A percentile compares a stretch with the other conserved stretches of the same genome.
Evolutionary conservation across 129 eudicot genomes (phyloP).

Genomic region (Centella asiatica): DNA sequence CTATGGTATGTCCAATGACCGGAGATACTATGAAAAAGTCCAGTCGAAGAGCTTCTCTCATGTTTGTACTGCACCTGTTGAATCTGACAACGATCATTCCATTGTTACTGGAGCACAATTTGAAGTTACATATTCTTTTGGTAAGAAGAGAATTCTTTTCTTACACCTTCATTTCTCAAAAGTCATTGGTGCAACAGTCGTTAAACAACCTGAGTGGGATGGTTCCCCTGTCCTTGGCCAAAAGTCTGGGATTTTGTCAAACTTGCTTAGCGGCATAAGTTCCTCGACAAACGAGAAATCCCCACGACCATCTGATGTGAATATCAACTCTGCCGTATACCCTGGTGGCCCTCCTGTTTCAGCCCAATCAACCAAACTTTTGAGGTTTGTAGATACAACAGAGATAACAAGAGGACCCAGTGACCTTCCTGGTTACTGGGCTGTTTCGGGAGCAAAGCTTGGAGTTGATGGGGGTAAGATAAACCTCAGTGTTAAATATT

Average conservation of each 20-base stretch:
- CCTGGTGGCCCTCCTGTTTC: conserved; percentile 62
- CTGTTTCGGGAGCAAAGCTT: conserved; percentile 74
- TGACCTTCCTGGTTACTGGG: conserved; percentile 74
- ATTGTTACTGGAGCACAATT: conserved; percentile 67
- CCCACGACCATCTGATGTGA: conserved; percentile 43
- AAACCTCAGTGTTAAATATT: conserved; percentile 50
- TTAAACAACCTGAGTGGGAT: conserved; percentile 72
- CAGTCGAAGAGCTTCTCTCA: conserved; percentile 79
- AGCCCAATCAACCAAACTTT: conserved; percentile 44
- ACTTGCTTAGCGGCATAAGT: conserved; percentile 34
- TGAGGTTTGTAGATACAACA: conserved; percentile 58
- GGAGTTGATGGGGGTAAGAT: conserved; percentile 60
- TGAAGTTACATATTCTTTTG: conserved; percentile 57
- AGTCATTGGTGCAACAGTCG: conserved; percentile 53
- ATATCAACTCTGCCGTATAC: conserved; percentile 54
- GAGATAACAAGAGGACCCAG: conserved; percentile 65
- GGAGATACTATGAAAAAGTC: conserved; percentile 57
- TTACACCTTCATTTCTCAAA: conserved; percentile 52
- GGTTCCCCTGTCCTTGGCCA: conserved; percentile 52
- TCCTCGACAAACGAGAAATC: conserved; percentile 42
- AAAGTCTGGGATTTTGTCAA: conserved; percentile 63
- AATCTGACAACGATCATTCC: conserved; percentile 60
- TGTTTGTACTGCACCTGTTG: conserved; percentile 61
- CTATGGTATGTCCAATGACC: conserved; percentile 21
- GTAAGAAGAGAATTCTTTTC: conserved; percentile 45